Evolutionary conservation across 2,329 filamentous ascomycete genomes (phyloP).

Genomic region (Botrytis fabae): DNA sequence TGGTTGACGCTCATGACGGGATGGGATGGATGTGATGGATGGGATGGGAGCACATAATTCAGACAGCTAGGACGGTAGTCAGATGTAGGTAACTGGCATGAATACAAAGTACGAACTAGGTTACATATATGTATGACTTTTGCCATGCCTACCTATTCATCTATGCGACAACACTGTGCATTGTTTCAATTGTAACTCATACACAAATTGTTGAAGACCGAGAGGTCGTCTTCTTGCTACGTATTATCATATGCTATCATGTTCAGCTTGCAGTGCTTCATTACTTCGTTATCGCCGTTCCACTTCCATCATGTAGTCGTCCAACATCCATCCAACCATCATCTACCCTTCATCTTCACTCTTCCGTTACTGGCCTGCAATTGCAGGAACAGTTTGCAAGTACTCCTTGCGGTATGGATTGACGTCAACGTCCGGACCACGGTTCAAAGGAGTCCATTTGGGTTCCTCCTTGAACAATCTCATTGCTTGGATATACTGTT

Average conservation of each 20-base stretch:
- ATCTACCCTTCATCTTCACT: background rate
- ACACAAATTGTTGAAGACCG: background rate
- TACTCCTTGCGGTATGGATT: slow-evolving; percentile 83
- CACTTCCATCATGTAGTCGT: background rate
- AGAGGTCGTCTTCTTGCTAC: background rate
- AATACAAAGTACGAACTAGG: background rate
- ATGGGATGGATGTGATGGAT: background rate
- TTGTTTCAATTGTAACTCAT: background rate
- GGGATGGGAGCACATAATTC: background rate
- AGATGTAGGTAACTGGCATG: background rate
- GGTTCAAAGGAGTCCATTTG: slow-evolving; percentile 94
- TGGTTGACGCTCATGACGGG: background rate
- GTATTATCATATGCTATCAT: background rate
- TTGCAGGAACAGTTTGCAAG: slow-evolving; percentile 45
- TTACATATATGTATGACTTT: background rate
- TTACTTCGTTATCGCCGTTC: background rate
- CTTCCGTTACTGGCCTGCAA: slow-evolving; percentile 23
- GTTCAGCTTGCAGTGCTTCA: background rate
- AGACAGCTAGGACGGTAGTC: background rate
- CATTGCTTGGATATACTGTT: slow-evolving; percentile 91
- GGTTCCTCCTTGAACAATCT: slow-evolving; percentile 97
- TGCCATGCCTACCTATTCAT: background rate
- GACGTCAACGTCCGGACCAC: slow-evolving; percentile 70
- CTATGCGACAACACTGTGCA: background rate
- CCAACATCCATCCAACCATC: background rate